Evolutionary conservation across 192 early-diverging fungal species (phyloP), one percentile per base, ranked within the genome.

Genomic region (Coemansia javaensis): DNA sequence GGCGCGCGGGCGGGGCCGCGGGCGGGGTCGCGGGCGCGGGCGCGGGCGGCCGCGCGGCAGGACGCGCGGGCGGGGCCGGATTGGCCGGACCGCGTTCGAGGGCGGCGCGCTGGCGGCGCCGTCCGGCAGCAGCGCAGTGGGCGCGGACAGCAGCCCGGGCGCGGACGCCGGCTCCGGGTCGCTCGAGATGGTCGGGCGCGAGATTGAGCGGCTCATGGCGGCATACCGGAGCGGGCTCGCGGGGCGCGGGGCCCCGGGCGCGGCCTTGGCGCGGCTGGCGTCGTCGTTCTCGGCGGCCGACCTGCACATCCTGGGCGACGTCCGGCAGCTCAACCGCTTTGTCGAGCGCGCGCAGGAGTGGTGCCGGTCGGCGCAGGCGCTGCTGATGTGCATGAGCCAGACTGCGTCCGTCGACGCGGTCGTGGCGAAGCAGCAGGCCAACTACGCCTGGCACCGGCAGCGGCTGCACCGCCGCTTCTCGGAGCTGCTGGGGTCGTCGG

Each of bases 311-410:
- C 30, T 75, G 18, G 64, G 59, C 0, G 71, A 66, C 24, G 56
- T 67, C n/a, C 63, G 63, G 9, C 71, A 75, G 47, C 64, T 75
- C 10, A 42, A 56, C 14, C 71, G 55, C 30, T 75, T 75, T 50
- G 63, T 75, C 44, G 59, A 67, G 45, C 36, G 50, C 5, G 71
- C 64, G 13, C 53, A 67, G 15, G 59, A 46, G 30, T 75, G 71
- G 71, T 66, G 63, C 38, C 48, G 44, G 5, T 63, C 63, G 5
- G 59, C 55, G 9, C 71, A 75, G 21, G 71, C 71, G 21, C 50
- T 75, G 20, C 40, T 75, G 30, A 42, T 47, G 31, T 51, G 50
- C 38, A 45, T 62, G 32, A 59, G 64, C 32, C 54, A 57, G 30
- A 28, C 40, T 4, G 32, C 55, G 1, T 21, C 52, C 5, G 64